Percentiles rank a stretch among this genome's conserved stretches.
These are phyloP conservation scores for Liquidambar formosana DNA, from an alignment of 164 flowering plant genomes.

Conservation along the genomic window DNA sequence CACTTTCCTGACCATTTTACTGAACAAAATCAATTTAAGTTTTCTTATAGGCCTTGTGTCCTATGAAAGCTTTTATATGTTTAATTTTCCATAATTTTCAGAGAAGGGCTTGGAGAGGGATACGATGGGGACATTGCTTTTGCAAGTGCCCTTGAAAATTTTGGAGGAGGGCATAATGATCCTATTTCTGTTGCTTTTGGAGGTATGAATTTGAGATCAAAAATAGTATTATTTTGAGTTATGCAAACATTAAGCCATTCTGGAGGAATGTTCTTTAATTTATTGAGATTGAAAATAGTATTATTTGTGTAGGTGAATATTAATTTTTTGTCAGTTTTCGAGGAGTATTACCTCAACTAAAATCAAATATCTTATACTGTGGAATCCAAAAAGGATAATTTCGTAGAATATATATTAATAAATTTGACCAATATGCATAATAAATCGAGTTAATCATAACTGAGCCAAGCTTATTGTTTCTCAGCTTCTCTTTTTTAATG, in stretches of 20 bases:
- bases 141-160: constrained; percentile 86
- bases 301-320: no score
- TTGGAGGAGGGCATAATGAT: constrained; percentile 95
- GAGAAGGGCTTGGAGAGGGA: constrained; percentile 94
- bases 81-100: constrained; percentile 31
- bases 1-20: neutral
- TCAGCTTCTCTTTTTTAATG: neutral
- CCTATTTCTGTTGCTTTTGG: constrained; percentile 90
- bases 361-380: no score
- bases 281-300: no score
- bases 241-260: no score
- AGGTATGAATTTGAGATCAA: constrained; percentile 44
- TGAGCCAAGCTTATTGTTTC: neutral
- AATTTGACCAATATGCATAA: neutral
- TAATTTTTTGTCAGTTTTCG: no score
- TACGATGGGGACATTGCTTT: constrained; percentile 88
- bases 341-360: no score
- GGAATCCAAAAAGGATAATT: neutral
- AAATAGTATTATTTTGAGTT: neutral
- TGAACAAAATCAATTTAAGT: neutral
- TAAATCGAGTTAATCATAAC: neutral
- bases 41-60: neutral
- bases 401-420: neutral
- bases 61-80: neutral
- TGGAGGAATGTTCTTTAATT: no score